A percentile compares a stretch with the other conserved stretches of the same genome.
Conservation (phyloP, 768 basidiomycete species). For the Calocera cornea region DNA sequence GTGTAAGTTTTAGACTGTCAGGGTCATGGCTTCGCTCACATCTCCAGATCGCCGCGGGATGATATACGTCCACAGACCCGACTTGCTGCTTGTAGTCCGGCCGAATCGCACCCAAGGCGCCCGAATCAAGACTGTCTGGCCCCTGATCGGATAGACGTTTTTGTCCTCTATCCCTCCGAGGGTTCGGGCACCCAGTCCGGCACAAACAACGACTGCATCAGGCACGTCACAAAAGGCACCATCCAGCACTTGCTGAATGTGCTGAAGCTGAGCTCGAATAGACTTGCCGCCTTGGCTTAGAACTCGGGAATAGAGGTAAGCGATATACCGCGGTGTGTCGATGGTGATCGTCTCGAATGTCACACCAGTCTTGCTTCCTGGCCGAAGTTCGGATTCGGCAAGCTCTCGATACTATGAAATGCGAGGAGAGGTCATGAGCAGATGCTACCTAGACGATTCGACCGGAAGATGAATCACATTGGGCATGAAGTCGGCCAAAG, state of each 20-base stretch:
- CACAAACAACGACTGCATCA: constrained; percentile 54
- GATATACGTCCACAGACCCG: constrained; percentile 43
- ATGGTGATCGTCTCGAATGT: constrained; percentile 57
- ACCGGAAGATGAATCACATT: constrained; percentile 18
- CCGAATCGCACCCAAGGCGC: constrained; percentile 45
- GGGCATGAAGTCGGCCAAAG: constrained; percentile 18
- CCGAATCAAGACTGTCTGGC: constrained; percentile 33
- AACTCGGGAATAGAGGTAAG: constrained; percentile 50
- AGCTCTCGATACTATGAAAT: constrained; percentile 26
- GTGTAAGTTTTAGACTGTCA: neutral
- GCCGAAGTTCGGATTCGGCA: constrained; percentile 30
- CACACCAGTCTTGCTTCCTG: constrained; percentile 35
- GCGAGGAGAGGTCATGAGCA: neutral
- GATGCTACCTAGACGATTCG: neutral
- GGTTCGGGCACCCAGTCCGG: constrained; percentile 45
- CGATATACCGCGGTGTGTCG: constrained; percentile 47
- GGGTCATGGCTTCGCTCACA: constrained; percentile 23
- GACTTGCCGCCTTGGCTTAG: constrained; percentile 45
- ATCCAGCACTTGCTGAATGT: constrained; percentile 55
- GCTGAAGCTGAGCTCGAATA: constrained; percentile 47
- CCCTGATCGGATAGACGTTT: constrained; percentile 31
- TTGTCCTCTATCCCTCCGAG: constrained; percentile 42
- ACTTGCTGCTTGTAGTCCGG: constrained; percentile 30
- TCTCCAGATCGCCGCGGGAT: constrained; percentile 50
- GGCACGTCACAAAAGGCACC: constrained; percentile 28